These are phyloP conservation scores for Penicillium aurantiogriseum DNA, from an alignment of 2,329 filamentous ascomycete species.

Conservation along the genomic window DNA sequence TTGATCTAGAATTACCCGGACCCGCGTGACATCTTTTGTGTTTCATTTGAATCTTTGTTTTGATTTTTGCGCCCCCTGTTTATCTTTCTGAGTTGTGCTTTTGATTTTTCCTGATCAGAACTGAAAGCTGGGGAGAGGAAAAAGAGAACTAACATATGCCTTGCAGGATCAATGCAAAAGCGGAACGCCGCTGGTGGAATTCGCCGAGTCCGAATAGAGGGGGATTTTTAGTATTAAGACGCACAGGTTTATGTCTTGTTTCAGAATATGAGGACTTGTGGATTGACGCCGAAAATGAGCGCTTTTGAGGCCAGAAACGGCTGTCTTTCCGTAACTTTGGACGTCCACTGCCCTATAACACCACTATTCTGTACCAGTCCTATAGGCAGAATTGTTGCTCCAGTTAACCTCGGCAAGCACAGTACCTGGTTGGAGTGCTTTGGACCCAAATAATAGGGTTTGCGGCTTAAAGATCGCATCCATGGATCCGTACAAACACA, in stretches of 20 bases:
- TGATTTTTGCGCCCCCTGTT: not conserved
- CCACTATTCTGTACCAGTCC: no score
- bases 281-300: no score
- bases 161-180: slow-evolving; percentile 72
- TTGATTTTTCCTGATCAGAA: no score
- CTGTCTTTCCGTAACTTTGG: no score
- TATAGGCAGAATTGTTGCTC: not conserved
- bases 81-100: not conserved
- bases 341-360: no score
- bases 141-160: slow-evolving; percentile 26
- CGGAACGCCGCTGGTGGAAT: slow-evolving; percentile 70
- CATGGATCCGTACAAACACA: not conserved
- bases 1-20: slow-evolving; percentile 6
- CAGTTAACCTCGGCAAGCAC: not conserved
- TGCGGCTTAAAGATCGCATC: not conserved
- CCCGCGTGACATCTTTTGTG: slow-evolving; percentile 1
- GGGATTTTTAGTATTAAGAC: not conserved
- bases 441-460: not conserved
- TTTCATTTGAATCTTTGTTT: not conserved
- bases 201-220: slow-evolving; percentile 48
- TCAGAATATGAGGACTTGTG: no score
- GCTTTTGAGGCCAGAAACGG: no score
- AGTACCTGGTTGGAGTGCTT: not conserved
- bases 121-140: not conserved
- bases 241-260: no score